phyloP scores from a whole-genome alignment of 331 rosid genomes.

The Telfairia occidentalis region DNA sequence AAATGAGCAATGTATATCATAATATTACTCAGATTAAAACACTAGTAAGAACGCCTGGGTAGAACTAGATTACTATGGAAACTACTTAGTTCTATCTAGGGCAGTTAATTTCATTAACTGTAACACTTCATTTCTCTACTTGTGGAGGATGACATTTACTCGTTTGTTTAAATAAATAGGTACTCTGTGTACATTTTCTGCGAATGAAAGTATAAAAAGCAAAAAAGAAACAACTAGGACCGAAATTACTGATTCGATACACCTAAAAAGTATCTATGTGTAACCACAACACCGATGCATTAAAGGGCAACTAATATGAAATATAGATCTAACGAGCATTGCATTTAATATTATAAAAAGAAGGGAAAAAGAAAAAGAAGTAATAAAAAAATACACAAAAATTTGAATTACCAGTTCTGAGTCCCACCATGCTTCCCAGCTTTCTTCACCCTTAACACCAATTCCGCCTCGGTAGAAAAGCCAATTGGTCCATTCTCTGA shows the following conservation, averaged over 20 bases:
- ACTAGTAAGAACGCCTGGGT: background rate
- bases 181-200: background rate
- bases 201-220: background rate
- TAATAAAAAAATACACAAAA: background rate
- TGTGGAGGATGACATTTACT: background rate
- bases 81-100: background rate
- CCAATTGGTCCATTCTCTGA: constrained; percentile 98
- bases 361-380: background rate
- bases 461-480: constrained; percentile 91
- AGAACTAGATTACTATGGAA: background rate
- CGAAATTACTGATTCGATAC: background rate
- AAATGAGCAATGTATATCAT: background rate
- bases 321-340: background rate
- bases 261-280: background rate
- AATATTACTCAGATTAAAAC: background rate
- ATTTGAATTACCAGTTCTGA: constrained; percentile 70
- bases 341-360: background rate
- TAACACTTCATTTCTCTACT: background rate
- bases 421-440: constrained; percentile 99
- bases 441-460: constrained; percentile 97
- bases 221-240: background rate
- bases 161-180: background rate
- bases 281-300: background rate
- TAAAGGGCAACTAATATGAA: background rate
- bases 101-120: background rate